phyloP scores from a whole-genome alignment of 202 grass and related monocot genomes.

The Alloteropsis angusta region DNA sequence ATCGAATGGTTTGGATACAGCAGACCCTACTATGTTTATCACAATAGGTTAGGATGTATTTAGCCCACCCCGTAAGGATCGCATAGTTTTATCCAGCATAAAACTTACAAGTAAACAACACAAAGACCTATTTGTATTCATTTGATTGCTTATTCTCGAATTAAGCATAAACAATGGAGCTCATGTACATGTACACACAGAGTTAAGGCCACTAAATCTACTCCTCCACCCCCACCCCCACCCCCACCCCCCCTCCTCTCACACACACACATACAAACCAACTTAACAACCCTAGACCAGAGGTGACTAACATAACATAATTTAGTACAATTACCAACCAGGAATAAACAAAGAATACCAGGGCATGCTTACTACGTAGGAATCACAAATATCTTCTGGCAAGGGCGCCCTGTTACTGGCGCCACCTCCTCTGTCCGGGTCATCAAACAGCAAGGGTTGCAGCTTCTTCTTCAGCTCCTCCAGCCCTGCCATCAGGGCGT shows the following conservation, averaged over 20 bases:
- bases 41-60: neutral
- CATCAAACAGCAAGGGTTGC: conserved; percentile 70
- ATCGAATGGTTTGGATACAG: neutral
- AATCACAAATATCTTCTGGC: conserved; percentile 47
- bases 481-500: conserved; percentile 56
- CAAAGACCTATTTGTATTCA: neutral
- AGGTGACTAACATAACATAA: neutral
- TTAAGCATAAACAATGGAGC: neutral
- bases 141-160: neutral
- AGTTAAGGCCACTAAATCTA: neutral
- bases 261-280: too few relatives aligned
- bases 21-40: neutral
- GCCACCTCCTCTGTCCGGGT: conserved; percentile 31
- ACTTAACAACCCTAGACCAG: neutral
- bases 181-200: too few relatives aligned
- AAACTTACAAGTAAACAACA: neutral
- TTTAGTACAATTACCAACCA: neutral
- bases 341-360: neutral
- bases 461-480: conserved; percentile 93
- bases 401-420: conserved; percentile 27
- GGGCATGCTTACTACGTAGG: conserved; percentile 44
- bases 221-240: too few relatives aligned
- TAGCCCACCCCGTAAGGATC: neutral
- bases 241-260: too few relatives aligned
- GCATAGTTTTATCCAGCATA: neutral